phyloP scores from a whole-genome alignment of 352 stramenopile species.

The Blastocystis sp. region DNA sequence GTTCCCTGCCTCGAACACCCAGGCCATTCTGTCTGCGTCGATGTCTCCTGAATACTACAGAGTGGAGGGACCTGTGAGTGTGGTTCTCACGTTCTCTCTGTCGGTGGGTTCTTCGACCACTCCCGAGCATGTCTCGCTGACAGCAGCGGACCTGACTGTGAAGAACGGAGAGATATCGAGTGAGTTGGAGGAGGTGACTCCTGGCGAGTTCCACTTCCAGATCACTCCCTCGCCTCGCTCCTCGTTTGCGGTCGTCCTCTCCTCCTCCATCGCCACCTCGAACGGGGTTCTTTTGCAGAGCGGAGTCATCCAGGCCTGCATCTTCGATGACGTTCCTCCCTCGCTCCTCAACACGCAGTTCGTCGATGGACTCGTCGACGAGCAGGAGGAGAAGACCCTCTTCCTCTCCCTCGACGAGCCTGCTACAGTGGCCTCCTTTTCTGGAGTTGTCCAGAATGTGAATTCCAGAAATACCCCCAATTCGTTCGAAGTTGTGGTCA shows the following conservation, averaged over 20 bases:
- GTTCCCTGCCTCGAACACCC: conserved; percentile 35
- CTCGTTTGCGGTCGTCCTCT: conserved; percentile 26
- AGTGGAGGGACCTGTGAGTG: neutral
- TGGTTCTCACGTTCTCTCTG: neutral
- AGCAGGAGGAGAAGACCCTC: conserved; percentile 3
- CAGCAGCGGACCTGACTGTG: neutral
- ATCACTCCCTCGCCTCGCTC: neutral
- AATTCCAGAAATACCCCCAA: neutral
- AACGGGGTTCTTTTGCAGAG: neutral
- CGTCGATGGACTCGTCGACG: neutral
- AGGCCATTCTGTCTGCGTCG: neutral
- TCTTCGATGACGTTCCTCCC: conserved; percentile 31
- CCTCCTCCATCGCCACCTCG: neutral
- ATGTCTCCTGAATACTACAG: conserved; percentile 17
- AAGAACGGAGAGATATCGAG: neutral
- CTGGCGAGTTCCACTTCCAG: neutral
- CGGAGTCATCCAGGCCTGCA: neutral
- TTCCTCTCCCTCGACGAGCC: neutral
- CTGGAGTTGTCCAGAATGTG: neutral
- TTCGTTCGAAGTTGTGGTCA: conserved; percentile 4
- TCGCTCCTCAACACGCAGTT: conserved; percentile 47
- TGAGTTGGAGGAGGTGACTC: neutral
- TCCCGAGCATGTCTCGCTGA: neutral
- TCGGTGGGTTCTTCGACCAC: neutral
- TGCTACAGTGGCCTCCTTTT: neutral